Evolutionary conservation across 2,329 filamentous ascomycete genomes (phyloP).

Genomic region (Didymella segeticola): DNA sequence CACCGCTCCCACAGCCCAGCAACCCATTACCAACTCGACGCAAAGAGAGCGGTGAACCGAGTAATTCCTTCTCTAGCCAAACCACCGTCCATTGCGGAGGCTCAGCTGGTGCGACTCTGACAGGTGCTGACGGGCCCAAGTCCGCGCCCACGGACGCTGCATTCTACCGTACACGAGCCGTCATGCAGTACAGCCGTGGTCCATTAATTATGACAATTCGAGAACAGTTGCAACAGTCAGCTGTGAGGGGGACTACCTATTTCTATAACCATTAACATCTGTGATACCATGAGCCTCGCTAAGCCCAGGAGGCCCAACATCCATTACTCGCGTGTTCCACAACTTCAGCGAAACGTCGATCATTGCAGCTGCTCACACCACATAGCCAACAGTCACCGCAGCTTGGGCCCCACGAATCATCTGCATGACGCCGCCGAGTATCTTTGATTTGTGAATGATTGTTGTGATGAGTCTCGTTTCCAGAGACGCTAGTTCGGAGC

Average conservation of each 20-base stretch:
- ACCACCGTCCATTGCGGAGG: constrained; percentile 3
- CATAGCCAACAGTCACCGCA: constrained; percentile 3
- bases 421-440: not conserved
- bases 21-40: not conserved
- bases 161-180: constrained; percentile 10
- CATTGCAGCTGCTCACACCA: constrained; percentile 6
- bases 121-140: constrained; percentile 7
- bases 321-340: constrained; percentile 7
- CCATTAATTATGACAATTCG: constrained; percentile 7
- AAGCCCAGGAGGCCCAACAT: constrained; percentile 12
- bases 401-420: not conserved
- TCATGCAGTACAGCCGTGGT: constrained; percentile 4
- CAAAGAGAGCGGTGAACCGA: constrained; percentile 13
- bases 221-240: constrained; percentile 4
- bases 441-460: not conserved
- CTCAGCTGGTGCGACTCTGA: constrained; percentile 8
- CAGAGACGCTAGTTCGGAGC: not conserved
- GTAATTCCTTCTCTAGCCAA: constrained; percentile 12
- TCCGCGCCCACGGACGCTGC: not conserved
- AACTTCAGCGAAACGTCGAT: constrained; percentile 7
- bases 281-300: constrained; percentile 9
- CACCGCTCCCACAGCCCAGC: constrained; percentile 7
- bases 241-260: constrained; percentile 6
- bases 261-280: not conserved
- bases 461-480: not conserved